Base-by-base conservation (phyloP, 2,329 filamentous ascomycete species). In the Elsinoe australis region DNA sequence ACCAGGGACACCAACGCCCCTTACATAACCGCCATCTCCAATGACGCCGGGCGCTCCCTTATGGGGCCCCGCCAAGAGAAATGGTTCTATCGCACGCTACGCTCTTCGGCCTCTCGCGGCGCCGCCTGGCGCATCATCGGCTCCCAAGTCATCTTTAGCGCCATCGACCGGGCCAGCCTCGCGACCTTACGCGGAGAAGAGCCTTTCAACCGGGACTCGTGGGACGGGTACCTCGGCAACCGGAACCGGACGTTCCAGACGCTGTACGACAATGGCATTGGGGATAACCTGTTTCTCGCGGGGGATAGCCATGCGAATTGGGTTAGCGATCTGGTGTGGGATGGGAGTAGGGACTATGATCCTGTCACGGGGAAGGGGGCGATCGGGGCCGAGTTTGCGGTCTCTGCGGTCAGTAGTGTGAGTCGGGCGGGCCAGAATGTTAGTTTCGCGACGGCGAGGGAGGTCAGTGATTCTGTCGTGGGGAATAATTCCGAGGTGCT, bases 81-180 rank as follows among this genome's bases (percentile, higher is more conserved):
- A 28, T 60, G 58, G 58, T 80, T 85, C 63, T 83, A 82, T 58
- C 68, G 69, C 33, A 52, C 53, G 17, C 51, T 62, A 3, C 55
- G 54, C 32, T 28, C 36, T 15, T 59, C 79, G 1, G 67, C 73
- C 14, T 56, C 74, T n/a, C 74, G 82, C 8, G 78, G 76, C 10
- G 78, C 82, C 0, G 72, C 73, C 1, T 87, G 83, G 83, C 73
- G 82, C 24, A 61, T 87, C 15, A 71, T 87, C 36, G 83, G 82
- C 10, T 82, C 78, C 31, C 82, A 86, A 59, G 76, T 83, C 42
- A 65, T 85, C 29, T 84, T 85, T 63, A 76, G 73, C 15, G 71
- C 71, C 9, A 63, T 80, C 14, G 72, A 74, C 53, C 59, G 66
- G 50, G 68, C 66, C 1, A 47, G 50, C 12, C 56, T 53, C 49